Evolutionary conservation across 208 protist species (phyloP).

Genomic region (Tetramitus jugosus): DNA sequence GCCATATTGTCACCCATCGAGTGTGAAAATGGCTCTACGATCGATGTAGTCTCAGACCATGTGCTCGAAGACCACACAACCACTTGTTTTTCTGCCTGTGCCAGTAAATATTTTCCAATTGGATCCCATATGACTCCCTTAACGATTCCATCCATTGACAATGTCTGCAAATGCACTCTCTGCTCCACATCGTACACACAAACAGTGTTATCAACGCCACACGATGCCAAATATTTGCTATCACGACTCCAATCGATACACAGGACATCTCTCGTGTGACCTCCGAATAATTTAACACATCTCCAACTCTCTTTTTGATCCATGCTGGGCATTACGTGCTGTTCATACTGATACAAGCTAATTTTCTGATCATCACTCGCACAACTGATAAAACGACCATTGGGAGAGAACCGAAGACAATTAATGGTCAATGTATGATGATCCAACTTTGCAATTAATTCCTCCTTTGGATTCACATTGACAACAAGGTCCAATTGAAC

Average conservation of each 20-base stretch:
- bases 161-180: not conserved
- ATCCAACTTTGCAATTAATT: not conserved
- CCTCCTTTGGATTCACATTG: not conserved
- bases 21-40: not conserved
- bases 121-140: conserved; percentile 8
- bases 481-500: not conserved
- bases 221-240: not conserved
- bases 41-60: not conserved
- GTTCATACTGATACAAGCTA: not conserved
- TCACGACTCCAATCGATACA: not conserved
- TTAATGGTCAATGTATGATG: not conserved
- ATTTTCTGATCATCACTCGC: not conserved
- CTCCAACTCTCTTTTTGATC: conserved; percentile 6
- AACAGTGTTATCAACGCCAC: not conserved
- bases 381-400: not conserved
- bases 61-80: not conserved
- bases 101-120: not conserved
- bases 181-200: not conserved
- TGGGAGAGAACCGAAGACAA: not conserved
- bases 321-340: no score
- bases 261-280: not conserved
- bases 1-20: not conserved
- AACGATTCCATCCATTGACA: not conserved
- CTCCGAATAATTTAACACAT: not conserved
- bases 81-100: not conserved